Evolutionary conservation across 2,329 filamentous ascomycete genomes (phyloP).

Genomic region (Tolypocladium guangdongense): DNA sequence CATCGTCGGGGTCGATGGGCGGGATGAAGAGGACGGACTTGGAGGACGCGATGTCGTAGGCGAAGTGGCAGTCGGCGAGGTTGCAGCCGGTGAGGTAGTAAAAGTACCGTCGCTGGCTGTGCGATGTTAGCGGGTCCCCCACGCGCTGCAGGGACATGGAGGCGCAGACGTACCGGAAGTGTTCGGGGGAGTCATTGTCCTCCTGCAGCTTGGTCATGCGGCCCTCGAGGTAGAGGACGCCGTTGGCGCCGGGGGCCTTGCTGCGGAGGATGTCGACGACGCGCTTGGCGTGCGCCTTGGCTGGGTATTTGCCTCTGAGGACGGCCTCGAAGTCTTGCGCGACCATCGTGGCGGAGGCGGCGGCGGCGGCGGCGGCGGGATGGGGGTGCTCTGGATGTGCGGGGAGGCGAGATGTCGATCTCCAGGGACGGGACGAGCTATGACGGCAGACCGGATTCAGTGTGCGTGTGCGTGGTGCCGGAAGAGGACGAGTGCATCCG

Average conservation of each 20-base stretch:
- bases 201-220: constrained; percentile 73
- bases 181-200: constrained; percentile 76
- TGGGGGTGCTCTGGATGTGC: background rate
- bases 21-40: constrained; percentile 84
- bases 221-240: constrained; percentile 80
- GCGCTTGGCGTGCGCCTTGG: constrained; percentile 73
- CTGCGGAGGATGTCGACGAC: constrained; percentile 70
- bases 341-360: constrained; percentile 17
- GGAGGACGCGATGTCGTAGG: constrained; percentile 66
- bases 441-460: background rate
- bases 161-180: constrained; percentile 52
- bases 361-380: background rate
- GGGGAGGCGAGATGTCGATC: background rate
- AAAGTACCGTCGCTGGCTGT: constrained; percentile 80
- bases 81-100: constrained; percentile 86
- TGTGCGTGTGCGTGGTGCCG: too few species aligned
- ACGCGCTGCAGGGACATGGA: background rate
- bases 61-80: constrained; percentile 67
- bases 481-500: background rate
- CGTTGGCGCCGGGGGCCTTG: constrained; percentile 51
- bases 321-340: constrained; percentile 37
- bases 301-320: constrained; percentile 60
- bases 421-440: background rate
- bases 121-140: background rate
- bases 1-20: constrained; percentile 72